Percentiles rank a stretch among this genome's conserved stretches.
Conservation (phyloP, 805 yeast species). For the Helenozyma rhizophorensis region DNA sequence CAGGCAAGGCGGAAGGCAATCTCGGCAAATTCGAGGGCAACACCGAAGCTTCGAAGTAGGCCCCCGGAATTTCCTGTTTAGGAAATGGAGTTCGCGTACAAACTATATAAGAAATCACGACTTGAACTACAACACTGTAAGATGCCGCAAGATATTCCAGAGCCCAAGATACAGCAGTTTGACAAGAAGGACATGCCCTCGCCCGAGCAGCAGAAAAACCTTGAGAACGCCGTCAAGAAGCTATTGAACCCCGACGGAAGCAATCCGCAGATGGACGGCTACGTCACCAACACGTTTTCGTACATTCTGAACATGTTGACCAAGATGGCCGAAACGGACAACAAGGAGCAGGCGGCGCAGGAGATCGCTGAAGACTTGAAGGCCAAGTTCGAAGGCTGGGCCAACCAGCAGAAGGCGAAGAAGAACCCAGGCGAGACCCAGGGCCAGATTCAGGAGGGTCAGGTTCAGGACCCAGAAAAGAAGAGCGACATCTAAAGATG, state of each 20-base stretch:
- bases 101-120: not conserved
- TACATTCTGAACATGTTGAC: constrained; percentile 23
- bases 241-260: constrained; percentile 26
- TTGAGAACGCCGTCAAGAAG: constrained; percentile 5
- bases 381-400: constrained; percentile 25
- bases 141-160: not conserved
- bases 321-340: constrained; percentile 28
- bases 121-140: not conserved
- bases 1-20: constrained; percentile 2
- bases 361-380: constrained; percentile 34
- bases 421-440: too few relatives aligned
- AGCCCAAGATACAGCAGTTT: constrained; percentile 2
- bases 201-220: constrained; percentile 7
- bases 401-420: constrained; percentile 7
- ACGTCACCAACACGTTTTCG: constrained; percentile 22
- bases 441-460: too few relatives aligned
- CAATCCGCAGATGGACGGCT: constrained; percentile 24
- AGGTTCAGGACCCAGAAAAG: too few relatives aligned
- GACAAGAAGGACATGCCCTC: constrained; percentile 7
- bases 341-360: constrained; percentile 29
- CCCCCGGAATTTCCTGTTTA: constrained; percentile 2
- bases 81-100: too few relatives aligned
- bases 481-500: too few relatives aligned
- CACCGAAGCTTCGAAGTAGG: too few relatives aligned
- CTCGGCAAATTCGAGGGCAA: not conserved